Evolutionary conservation across 1,284 basidiomycete species (phyloP).

Genomic region (Cerrena zonata): DNA sequence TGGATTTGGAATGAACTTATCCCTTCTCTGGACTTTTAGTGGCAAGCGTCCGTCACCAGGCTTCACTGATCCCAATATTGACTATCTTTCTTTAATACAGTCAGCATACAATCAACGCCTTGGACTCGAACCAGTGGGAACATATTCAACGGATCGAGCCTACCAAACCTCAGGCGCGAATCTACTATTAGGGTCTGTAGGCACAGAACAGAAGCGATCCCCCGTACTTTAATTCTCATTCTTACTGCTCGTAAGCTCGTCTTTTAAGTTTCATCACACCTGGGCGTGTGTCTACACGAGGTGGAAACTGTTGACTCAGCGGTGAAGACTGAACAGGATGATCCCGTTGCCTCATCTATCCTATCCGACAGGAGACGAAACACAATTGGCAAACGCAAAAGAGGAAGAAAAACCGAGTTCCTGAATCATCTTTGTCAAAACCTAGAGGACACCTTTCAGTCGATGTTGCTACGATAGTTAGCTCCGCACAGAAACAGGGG

Average conservation of each 20-base stretch:
- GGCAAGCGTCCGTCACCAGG: too few species aligned
- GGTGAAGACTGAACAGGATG: slow-evolving; percentile 18
- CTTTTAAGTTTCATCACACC: slow-evolving; percentile 85
- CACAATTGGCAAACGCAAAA: slow-evolving; percentile 14
- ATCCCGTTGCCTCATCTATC: not conserved
- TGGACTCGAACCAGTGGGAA: too few species aligned
- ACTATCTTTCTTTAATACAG: too few species aligned
- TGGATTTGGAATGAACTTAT: too few species aligned
- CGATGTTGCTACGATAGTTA: slow-evolving; percentile 85
- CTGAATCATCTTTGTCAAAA: slow-evolving; percentile 1
- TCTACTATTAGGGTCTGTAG: too few species aligned
- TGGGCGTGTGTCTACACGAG: slow-evolving; percentile 53
- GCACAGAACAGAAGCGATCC: slow-evolving; percentile 36
- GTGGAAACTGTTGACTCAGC: slow-evolving; percentile 24
- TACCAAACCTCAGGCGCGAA: too few species aligned
- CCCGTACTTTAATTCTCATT: slow-evolving; percentile 79
- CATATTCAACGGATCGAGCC: too few species aligned
- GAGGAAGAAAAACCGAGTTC: slow-evolving; percentile 26
- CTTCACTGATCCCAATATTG: too few species aligned
- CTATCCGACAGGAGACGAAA: too few species aligned
- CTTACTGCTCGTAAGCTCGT: slow-evolving; percentile 97
- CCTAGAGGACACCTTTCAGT: slow-evolving; percentile 58
- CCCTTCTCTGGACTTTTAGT: too few species aligned
- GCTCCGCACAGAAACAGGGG: slow-evolving; percentile 90
- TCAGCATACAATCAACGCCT: too few species aligned